Evolutionary conservation across 163 green algal genomes (phyloP).

Genomic region (Chlorella variabilis): DNA sequence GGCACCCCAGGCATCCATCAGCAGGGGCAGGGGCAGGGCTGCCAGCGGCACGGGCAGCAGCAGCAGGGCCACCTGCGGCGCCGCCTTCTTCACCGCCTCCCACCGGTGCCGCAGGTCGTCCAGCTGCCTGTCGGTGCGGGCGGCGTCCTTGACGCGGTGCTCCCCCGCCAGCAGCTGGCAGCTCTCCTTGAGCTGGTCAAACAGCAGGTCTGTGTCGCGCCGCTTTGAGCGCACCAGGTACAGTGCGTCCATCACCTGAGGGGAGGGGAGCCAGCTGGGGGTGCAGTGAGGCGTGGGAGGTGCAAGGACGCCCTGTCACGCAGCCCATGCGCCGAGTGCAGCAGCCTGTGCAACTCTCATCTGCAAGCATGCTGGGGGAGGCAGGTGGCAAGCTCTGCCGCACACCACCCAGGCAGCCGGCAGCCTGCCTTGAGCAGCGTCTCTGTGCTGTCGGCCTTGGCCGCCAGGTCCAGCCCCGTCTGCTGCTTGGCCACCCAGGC

Average conservation of each 20-base stretch:
- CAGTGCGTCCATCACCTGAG: conserved; percentile 80
- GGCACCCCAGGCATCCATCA: no score
- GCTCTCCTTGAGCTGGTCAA: conserved; percentile 79
- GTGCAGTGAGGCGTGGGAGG: no score
- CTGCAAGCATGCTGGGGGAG: no score
- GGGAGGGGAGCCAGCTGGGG: background rate
- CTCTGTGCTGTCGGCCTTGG: conserved; percentile 69
- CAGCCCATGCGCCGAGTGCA: no score
- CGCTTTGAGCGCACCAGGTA: conserved; percentile 73
- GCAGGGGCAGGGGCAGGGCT: no score
- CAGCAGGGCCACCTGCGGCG: conserved; percentile 25
- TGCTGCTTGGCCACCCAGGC: conserved; percentile 70
- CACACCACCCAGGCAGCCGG: no score
- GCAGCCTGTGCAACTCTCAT: no score
- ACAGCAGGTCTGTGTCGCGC: conserved; percentile 70
- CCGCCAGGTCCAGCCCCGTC: conserved; percentile 71
- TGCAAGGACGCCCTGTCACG: no score
- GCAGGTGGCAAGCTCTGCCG: no score
- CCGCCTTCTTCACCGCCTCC: conserved; percentile 79
- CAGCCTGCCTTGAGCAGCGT: conserved; percentile 67
- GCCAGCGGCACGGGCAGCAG: no score
- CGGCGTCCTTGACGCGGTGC: conserved; percentile 24
- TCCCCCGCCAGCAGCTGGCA: conserved; percentile 45
- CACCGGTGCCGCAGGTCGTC: conserved; percentile 67
- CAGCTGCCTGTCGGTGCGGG: conserved; percentile 68